These are phyloP conservation scores for Aspergillus sp. DNA, from an alignment of 2,329 filamentous ascomycete species.

Conservation along the genomic window DNA sequence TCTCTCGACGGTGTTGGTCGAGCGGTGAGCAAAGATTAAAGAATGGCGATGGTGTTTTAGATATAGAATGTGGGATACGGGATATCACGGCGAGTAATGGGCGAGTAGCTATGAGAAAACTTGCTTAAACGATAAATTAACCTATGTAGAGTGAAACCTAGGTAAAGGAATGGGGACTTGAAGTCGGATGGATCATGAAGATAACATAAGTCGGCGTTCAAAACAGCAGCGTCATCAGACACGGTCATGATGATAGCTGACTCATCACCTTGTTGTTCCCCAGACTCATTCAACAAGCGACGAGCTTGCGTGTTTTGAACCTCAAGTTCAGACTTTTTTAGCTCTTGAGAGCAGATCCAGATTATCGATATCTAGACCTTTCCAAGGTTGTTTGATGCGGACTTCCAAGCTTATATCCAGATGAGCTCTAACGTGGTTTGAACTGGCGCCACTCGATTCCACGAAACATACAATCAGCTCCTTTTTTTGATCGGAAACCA, in stretches of 20 bases:
- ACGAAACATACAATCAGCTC: background rate
- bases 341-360: background rate
- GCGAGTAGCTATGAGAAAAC: background rate
- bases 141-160: background rate
- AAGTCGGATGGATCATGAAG: background rate
- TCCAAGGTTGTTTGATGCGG: conserved; percentile 1
- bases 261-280: conserved; percentile 30
- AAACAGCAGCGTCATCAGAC: conserved; percentile 40
- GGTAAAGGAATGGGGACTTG: conserved; percentile 6
- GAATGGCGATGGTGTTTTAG: background rate
- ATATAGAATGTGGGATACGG: background rate
- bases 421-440: conserved; percentile 24
- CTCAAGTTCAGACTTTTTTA: background rate
- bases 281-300: background rate
- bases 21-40: conserved; percentile 14
- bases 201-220: conserved; percentile 16
- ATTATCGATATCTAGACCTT: no score
- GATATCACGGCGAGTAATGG: background rate
- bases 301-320: background rate
- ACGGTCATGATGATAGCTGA: conserved; percentile 42
- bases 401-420: conserved; percentile 8
- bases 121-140: background rate
- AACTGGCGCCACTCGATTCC: conserved; percentile 15
- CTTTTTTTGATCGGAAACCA: background rate
- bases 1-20: background rate